A percentile compares a stretch with the other conserved stretches of the same genome.
phyloP scores from a whole-genome alignment of 2,329 filamentous ascomycete species.

The Cytospora schulzeri region DNA sequence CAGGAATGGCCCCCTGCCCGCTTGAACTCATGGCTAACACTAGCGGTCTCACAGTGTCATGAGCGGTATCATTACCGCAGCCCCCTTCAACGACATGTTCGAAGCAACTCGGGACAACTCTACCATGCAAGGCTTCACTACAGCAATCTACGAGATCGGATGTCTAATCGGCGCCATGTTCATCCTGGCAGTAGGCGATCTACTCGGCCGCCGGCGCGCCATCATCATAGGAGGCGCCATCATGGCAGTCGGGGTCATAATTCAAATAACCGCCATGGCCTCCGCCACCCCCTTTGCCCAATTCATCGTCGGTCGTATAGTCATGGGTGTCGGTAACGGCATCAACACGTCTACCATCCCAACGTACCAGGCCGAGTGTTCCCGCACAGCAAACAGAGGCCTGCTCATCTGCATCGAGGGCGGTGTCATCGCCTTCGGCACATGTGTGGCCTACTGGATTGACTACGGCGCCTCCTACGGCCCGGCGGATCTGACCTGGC shows the following conservation, averaged over 20 bases:
- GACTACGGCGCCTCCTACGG: slow-evolving; percentile 49
- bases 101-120: slow-evolving; percentile 44
- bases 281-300: slow-evolving; percentile 41
- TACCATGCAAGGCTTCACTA: slow-evolving; percentile 51
- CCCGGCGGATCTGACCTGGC: slow-evolving; percentile 50
- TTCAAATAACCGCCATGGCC: slow-evolving; percentile 51
- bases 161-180: slow-evolving; percentile 50
- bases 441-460: slow-evolving; percentile 48
- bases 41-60: slow-evolving; percentile 43
- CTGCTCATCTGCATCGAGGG: slow-evolving; percentile 49
- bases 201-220: slow-evolving; percentile 52
- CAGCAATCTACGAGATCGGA: slow-evolving; percentile 51
- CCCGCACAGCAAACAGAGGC: slow-evolving; percentile 46
- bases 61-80: slow-evolving; percentile 55
- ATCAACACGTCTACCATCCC: slow-evolving; percentile 52
- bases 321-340: slow-evolving; percentile 57
- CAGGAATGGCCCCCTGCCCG: not conserved
- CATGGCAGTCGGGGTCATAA: slow-evolving; percentile 61
- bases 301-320: slow-evolving; percentile 50
- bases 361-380: slow-evolving; percentile 51
- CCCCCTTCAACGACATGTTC: slow-evolving; percentile 53
- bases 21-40: slow-evolving; percentile 21
- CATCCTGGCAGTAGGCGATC: slow-evolving; percentile 56
- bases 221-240: slow-evolving; percentile 59
- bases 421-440: slow-evolving; percentile 48